A percentile compares a stretch with the other conserved stretches of the same genome.
These are phyloP conservation scores for Cicer yamashitae DNA, from an alignment of 306 rosid genomes.

Conservation along the genomic window DNA sequence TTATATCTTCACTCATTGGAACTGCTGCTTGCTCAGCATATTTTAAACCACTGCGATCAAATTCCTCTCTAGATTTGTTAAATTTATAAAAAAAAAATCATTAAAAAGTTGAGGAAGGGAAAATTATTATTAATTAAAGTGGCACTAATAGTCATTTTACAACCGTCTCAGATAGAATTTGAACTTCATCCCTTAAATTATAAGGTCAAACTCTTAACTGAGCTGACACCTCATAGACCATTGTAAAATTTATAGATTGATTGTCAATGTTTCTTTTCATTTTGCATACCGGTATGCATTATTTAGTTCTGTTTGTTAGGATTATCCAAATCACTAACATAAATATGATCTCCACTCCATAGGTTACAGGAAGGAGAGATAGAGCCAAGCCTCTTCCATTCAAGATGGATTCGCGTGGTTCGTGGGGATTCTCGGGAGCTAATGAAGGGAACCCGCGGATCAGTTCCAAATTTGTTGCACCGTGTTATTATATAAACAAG, in stretches of 20 bases:
- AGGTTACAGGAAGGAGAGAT: conserved; percentile 99
- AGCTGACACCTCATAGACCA: too few species aligned
- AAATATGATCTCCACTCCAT: conserved; percentile 45
- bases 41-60: conserved; percentile 1
- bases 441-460: conserved; percentile 91
- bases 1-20: conserved; percentile 8
- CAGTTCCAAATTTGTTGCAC: conserved; percentile 89
- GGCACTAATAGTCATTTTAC: too few species aligned
- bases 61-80: neutral
- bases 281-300: neutral
- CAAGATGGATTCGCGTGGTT: conserved; percentile 73
- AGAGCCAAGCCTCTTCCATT: conserved; percentile 94
- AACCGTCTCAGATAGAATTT: too few species aligned
- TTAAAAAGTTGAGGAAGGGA: too few species aligned
- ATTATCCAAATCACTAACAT: conserved; percentile 33
- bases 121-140: too few species aligned
- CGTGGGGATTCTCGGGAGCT: conserved; percentile 93
- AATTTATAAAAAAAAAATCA: too few species aligned
- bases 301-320: conserved; percentile 4
- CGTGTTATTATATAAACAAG: conserved; percentile 87
- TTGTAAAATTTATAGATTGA: neutral
- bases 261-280: neutral
- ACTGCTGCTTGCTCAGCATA: neutral
- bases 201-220: too few species aligned
- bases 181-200: too few species aligned